phyloP scores from a whole-genome alignment of 148 eudicot genomes.

The Arctostaphylos glauca region DNA sequence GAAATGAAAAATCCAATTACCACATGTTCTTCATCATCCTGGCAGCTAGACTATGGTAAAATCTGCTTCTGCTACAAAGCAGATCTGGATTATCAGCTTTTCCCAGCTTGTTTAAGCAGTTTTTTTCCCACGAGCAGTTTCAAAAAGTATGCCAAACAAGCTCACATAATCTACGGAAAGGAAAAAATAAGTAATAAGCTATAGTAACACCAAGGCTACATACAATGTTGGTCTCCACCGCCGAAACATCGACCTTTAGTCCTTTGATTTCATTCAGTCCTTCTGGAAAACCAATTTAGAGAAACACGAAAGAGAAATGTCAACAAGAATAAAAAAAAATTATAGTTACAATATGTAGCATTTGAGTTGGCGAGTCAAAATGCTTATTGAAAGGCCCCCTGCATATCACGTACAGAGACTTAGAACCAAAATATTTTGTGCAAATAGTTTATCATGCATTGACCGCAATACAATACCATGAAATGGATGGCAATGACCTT shows the following conservation, averaged over 20 bases:
- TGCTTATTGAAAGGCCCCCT: not conserved
- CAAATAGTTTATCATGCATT: not conserved
- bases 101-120: not conserved
- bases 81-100: not conserved
- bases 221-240: constrained; percentile 95
- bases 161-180: not conserved
- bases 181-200: not conserved
- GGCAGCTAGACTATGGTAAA: not conserved
- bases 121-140: not conserved
- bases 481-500: not conserved
- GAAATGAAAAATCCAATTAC: no score
- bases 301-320: not conserved
- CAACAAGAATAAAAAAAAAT: not conserved
- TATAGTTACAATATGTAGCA: not conserved
- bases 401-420: not conserved
- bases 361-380: not conserved
- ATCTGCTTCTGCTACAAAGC: not conserved
- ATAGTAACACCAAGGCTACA: constrained; percentile 28
- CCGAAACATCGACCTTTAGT: constrained; percentile 54
- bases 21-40: no score
- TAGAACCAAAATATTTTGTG: not conserved
- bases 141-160: not conserved
- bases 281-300: constrained; percentile 34
- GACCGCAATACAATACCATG: not conserved
- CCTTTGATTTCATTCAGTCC: constrained; percentile 78